Percentiles rank a stretch among this genome's conserved stretches.
phyloP scores from a whole-genome alignment of 2,329 filamentous ascomycete species.

The Davidsoniella virescens region DNA sequence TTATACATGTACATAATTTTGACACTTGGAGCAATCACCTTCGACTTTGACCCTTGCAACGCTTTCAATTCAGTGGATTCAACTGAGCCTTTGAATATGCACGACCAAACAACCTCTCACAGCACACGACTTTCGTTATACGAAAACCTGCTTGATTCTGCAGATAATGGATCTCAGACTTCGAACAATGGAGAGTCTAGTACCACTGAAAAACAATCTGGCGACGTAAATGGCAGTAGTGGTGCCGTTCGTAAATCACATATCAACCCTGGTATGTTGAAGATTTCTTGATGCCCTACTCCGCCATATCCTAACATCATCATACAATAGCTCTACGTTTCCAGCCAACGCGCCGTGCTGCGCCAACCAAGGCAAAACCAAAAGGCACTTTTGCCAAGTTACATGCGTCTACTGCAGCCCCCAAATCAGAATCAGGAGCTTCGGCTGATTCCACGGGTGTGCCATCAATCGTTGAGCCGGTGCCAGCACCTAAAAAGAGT shows the following conservation, averaged over 20 bases:
- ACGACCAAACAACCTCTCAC: conserved; percentile 15
- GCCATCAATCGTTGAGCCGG: conserved; percentile 23
- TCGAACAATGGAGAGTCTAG: too few species aligned
- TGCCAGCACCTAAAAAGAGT: conserved; percentile 36
- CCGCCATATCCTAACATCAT: background rate
- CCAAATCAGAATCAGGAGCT: conserved; percentile 18
- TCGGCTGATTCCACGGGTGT: conserved; percentile 17
- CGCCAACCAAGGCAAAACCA: conserved; percentile 39
- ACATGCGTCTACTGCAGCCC: conserved; percentile 17
- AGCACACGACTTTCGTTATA: conserved; percentile 56
- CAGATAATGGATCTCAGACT: too few species aligned
- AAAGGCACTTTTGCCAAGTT: conserved; percentile 43
- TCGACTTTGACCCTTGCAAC: too few species aligned
- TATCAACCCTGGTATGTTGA: conserved; percentile 24
- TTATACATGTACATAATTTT: too few species aligned
- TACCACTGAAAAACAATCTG: too few species aligned
- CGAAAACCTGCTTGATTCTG: conserved; percentile 56
- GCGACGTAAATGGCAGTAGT: conserved; percentile 14
- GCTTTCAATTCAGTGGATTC: too few species aligned
- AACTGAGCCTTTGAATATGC: background rate
- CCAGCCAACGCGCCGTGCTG: conserved; percentile 66
- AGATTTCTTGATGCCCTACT: background rate
- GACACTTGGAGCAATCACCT: too few species aligned
- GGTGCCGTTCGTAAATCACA: conserved; percentile 44
- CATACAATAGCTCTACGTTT: conserved; percentile 51